Evolutionary conservation across 2,329 filamentous ascomycete genomes (phyloP), one percentile per base, ranked within the genome.

Genomic region (Lachnellula occidentalis): DNA sequence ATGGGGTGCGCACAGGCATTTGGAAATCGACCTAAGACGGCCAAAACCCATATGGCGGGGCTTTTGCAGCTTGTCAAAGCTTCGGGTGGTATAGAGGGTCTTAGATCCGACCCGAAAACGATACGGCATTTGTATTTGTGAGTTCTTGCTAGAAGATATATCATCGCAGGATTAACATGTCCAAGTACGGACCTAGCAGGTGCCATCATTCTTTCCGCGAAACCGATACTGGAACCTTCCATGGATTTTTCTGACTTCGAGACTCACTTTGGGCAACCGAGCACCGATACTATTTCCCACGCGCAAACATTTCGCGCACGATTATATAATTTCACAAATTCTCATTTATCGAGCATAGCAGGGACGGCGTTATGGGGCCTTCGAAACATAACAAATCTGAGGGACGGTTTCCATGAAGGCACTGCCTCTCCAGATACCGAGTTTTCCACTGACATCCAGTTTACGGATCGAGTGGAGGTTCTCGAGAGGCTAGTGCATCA

Each of bases 381-480:
- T 14, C 55, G 61, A 17, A 62, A 57, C 43, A 34, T 61, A 14
- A 55, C 61, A 19, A 19, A 54, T 21, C 50, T 49, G 24, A 42
- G 58, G 14, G 53, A 61, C 22, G 51, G 45, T 42, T 56, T 64
- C 14, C 58, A 60, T 47, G 39, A 24, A 24, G 24, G 53, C 47
- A 43, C 27, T 49, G 46, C 45, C 21, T 34, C 15, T 41, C n/a
- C 45, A n/a, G 58, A 62, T 24, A 61, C 57, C 5, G 42, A 46
- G 21, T 50, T 36, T 6, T 36, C 58, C 5, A 41, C 50, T 4
- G 60, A 60, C 46, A 48, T 62, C 7, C 58, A 61, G 14, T 62
- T 58, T 34, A 60, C 51, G 5, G 60, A 64, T 42, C 58, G 60
- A 8, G 58, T 62, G 4, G 61, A 62, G 52, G 61, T 59, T 24